A percentile compares a stretch with the other conserved stretches of the same genome.
phyloP scores from a whole-genome alignment of 2,329 filamentous ascomycete species.

The Xylariomycetidae sp. region DNA sequence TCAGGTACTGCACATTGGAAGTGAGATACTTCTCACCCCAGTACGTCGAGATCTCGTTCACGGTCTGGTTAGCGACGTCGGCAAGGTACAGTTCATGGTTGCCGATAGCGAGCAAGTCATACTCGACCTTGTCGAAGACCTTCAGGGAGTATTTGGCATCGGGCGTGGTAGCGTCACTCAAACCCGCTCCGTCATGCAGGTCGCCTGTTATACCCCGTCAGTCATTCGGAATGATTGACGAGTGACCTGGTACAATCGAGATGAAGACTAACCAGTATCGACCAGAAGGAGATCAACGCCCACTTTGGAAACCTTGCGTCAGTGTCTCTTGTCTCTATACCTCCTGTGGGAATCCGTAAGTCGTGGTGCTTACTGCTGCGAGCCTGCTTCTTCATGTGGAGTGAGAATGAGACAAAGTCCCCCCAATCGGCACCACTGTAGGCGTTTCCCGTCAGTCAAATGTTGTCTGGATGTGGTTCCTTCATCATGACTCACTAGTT shows the following conservation, averaged over 20 bases:
- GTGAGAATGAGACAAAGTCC: conserved; percentile 56
- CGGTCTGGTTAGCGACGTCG: conserved; percentile 56
- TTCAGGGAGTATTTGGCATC: conserved; percentile 49
- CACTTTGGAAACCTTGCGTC: conserved; percentile 19
- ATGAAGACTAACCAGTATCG: conserved; percentile 48
- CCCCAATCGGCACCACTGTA: conserved; percentile 62
- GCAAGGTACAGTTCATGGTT: conserved; percentile 61
- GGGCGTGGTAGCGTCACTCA: conserved; percentile 53
- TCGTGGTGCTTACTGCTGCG: conserved; percentile 25
- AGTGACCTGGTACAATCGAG: neutral
- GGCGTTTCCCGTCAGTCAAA: too few species aligned
- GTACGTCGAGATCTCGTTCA: conserved; percentile 50
- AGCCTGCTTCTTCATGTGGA: conserved; percentile 54
- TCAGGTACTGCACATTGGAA: conserved; percentile 38
- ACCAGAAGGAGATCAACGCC: conserved; percentile 55
- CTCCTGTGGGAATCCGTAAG: neutral
- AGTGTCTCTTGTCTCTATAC: neutral
- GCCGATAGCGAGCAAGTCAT: conserved; percentile 38
- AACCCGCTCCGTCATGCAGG: conserved; percentile 59
- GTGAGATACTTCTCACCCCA: conserved; percentile 43
- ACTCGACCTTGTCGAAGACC: conserved; percentile 36
- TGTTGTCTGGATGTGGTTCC: too few species aligned
- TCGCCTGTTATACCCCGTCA: conserved; percentile 32
- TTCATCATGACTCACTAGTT: too few species aligned
- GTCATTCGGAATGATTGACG: neutral